Evolutionary conservation across 2,329 filamentous ascomycete genomes (phyloP), one percentile per base, ranked within the genome.

Genomic region (Verruconis gallopava): DNA sequence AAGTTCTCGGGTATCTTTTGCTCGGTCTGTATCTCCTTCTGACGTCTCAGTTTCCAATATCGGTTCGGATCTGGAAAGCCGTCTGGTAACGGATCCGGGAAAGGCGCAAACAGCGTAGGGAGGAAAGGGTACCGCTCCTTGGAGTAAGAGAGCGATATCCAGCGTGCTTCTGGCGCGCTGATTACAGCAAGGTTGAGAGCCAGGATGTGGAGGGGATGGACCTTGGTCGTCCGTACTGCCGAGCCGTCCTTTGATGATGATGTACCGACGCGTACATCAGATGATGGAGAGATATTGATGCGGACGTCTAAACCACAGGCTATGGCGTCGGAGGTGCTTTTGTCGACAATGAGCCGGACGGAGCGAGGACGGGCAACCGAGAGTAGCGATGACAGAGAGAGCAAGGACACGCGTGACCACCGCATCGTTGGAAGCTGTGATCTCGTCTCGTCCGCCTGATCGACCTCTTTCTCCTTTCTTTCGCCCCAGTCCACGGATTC

Each of bases 111-210:
- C 25, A 30, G 25, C 25, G n/a, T 30, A 9, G 30, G 40, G 9
- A 59, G 34, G 38, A 63, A 65, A 1, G 58, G 57, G 39, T 61
- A 65, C 12, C 62, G 56, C 15, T 62, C 58, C 17, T 50, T 48
- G 0, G 58, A 60, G 45, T 64, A 65, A 0, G 60, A 63, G 3
- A 65, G 46, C 3, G 55, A 49, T 37, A 66, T 54, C 62, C 62
- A 65, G n/a, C 50, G 52, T 4, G 54, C 60, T 4, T 51, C 51
- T 2, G 61, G 57, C 39, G 54, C 59, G 1, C 59, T 51, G 3
- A 63, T 44, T 3, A 57, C 50, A 1, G 62, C 62, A 5, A 66
- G 49, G 44, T 66, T 57, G 2, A 64, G 51, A 12, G 61, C 61
- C 32, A 64, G 50, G 21, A 64, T 47, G 32, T 60, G 54, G 3